Conservation (phyloP, 202 grass and related monocot genomes). For the Brachypodium distachyon region DNA sequence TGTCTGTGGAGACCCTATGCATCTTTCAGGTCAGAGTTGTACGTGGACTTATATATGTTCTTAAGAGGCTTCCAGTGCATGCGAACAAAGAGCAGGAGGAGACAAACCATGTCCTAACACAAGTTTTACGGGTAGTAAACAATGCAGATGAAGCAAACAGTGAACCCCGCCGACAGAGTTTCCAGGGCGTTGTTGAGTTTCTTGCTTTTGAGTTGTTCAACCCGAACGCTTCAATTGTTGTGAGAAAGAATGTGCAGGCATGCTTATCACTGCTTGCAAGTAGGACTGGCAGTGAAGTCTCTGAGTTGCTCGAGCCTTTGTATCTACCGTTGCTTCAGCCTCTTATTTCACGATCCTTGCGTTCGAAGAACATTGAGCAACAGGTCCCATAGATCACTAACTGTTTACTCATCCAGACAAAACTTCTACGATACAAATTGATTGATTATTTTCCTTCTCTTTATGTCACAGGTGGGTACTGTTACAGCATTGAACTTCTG, state of each 20-base stretch:
- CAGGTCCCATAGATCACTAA: slow-evolving; percentile 41
- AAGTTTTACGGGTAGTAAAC: slow-evolving; percentile 91
- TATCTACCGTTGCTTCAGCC: slow-evolving; percentile 89
- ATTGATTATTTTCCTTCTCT: background rate
- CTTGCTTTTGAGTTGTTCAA: slow-evolving; percentile 87
- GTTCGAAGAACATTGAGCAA: slow-evolving; percentile 88
- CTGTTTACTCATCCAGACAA: slow-evolving; percentile 1
- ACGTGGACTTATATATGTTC: slow-evolving; percentile 81
- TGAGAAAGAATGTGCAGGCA: slow-evolving; percentile 91
- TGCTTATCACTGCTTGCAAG: slow-evolving; percentile 91
- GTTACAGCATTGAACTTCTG: slow-evolving; percentile 97
- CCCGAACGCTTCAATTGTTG: slow-evolving; percentile 89
- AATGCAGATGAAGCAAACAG: slow-evolving; percentile 99
- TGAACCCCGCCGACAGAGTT: slow-evolving; percentile 80
- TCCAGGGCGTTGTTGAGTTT: slow-evolving; percentile 93
- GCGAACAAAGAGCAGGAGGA: slow-evolving; percentile 99
- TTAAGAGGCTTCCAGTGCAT: slow-evolving; percentile 89
- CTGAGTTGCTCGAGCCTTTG: slow-evolving; percentile 89
- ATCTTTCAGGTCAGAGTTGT: slow-evolving; percentile 97
- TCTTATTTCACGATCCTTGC: slow-evolving; percentile 76
- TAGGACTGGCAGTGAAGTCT: slow-evolving; percentile 95
- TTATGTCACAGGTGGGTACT: slow-evolving; percentile 76
- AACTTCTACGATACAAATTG: slow-evolving; percentile 6
- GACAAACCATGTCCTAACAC: slow-evolving; percentile 93
- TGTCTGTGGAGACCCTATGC: slow-evolving; percentile 90